Percentiles rank a stretch among this genome's conserved stretches.
Conservation (phyloP, 257 asterid species). For the Penstemon eatonii region DNA sequence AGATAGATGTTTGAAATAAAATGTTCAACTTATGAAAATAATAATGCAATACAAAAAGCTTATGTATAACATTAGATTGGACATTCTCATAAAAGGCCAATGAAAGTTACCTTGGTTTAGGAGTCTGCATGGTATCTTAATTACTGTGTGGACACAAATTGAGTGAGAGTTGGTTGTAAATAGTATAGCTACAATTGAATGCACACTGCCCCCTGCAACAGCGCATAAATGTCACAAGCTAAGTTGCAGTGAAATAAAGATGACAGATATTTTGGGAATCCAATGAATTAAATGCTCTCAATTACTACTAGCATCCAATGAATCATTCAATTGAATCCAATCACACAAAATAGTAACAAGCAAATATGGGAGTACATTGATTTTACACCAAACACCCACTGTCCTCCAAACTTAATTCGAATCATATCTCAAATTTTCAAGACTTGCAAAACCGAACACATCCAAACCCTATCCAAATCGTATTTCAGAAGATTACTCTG, state of each 20-base stretch:
- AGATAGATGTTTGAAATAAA: background rate
- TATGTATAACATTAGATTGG: background rate
- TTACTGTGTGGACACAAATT: slow-evolving; percentile 35
- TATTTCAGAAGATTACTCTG: too few relatives aligned
- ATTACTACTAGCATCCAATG: too few relatives aligned
- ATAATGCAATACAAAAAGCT: background rate
- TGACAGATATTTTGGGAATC: too few relatives aligned
- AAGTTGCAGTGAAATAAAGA: too few relatives aligned
- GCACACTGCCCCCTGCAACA: slow-evolving; percentile 45
- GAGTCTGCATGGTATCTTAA: slow-evolving; percentile 73
- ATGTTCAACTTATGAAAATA: background rate
- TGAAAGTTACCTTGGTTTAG: slow-evolving; percentile 67
- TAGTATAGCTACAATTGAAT: slow-evolving; percentile 26
- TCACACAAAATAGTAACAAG: too few relatives aligned
- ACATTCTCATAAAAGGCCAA: slow-evolving; percentile 23
- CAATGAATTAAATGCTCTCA: slow-evolving; percentile 37
- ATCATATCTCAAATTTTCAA: too few relatives aligned
- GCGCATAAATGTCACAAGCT: slow-evolving; percentile 29
- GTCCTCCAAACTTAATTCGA: too few relatives aligned
- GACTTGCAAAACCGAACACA: too few relatives aligned
- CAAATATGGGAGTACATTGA: too few relatives aligned
- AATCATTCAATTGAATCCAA: too few relatives aligned
- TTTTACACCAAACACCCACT: too few relatives aligned
- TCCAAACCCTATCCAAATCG: too few relatives aligned
- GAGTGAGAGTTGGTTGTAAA: slow-evolving; percentile 25